Conservation (phyloP, 257 asterid species). For the Paraleonurus japonicus region DNA sequence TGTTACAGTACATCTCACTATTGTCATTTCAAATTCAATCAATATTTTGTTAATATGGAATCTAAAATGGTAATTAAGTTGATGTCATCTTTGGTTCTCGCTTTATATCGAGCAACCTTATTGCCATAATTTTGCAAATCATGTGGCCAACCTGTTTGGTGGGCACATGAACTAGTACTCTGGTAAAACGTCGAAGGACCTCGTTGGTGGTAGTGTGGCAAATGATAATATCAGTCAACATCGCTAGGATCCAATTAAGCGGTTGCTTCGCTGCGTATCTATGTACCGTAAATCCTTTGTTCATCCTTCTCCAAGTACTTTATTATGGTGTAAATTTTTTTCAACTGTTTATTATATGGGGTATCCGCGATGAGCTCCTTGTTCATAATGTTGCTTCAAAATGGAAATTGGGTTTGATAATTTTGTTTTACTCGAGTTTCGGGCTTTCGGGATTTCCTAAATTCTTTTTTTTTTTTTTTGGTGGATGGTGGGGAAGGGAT, state of each 20-base stretch:
- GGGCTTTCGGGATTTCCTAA: not conserved
- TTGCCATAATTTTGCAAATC: not conserved
- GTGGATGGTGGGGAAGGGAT: not conserved
- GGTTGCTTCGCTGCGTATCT: conserved; percentile 81
- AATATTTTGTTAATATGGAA: not conserved
- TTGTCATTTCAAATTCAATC: not conserved
- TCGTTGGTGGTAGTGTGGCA: conserved; percentile 38
- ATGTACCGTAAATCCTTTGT: conserved; percentile 85
- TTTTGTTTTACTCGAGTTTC: not conserved
- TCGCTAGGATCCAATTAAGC: conserved; percentile 86
- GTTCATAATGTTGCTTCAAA: too few relatives aligned
- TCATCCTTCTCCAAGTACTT: conserved; percentile 67
- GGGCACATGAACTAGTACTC: conserved; percentile 54
- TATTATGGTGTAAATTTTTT: conserved; percentile 47
- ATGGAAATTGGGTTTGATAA: not conserved
- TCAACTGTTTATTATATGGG: conserved; percentile 14
- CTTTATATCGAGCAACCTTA: conserved; percentile 3
- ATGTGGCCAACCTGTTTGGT: conserved; percentile 26
- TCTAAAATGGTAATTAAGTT: not conserved
- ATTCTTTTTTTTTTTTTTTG: not conserved
- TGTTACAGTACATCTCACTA: not conserved
- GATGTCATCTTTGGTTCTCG: conserved; percentile 7
- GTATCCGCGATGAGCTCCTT: too few relatives aligned
- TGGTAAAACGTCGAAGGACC: conserved; percentile 58
- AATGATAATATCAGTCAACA: conserved; percentile 54